Evolutionary conservation across 148 eudicot genomes (phyloP).

Genomic region (Euryodendron excelsum): DNA sequence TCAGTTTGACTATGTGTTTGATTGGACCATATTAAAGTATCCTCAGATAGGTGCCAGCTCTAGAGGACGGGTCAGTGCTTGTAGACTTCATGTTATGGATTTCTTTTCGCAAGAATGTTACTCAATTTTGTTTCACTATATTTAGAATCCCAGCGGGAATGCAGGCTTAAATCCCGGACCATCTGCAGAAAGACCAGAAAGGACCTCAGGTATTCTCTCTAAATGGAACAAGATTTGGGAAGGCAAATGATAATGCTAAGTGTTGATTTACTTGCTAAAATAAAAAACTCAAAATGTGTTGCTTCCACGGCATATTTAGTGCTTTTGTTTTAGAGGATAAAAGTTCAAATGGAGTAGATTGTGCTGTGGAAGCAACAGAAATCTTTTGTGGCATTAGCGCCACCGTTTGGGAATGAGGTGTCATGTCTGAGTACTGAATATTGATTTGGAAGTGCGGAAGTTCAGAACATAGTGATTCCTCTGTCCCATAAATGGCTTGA

Average conservation of each 20-base stretch:
- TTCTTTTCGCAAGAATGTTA: not conserved
- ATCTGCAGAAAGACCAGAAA: constrained; percentile 76
- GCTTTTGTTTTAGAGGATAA: not conserved
- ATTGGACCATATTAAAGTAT: constrained; percentile 93
- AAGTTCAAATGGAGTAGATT: not conserved
- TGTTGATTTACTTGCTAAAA: too few species aligned
- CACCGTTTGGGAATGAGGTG: not conserved
- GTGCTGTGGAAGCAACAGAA: not conserved
- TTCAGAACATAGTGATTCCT: not conserved
- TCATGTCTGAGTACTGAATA: not conserved
- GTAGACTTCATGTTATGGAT: not conserved
- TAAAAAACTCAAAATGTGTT: not conserved
- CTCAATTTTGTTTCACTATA: constrained; percentile 16
- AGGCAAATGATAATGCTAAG: not conserved
- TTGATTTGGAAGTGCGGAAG: too few species aligned
- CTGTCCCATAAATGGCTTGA: constrained; percentile 5
- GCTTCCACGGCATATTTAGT: not conserved
- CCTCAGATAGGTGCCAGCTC: constrained; percentile 87
- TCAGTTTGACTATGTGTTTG: constrained; percentile 88
- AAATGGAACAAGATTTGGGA: not conserved
- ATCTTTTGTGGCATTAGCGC: not conserved
- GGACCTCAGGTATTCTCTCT: constrained; percentile 67
- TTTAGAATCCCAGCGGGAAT: constrained; percentile 58
- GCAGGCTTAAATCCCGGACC: constrained; percentile 66
- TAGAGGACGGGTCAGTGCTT: constrained; percentile 47